phyloP scores from a whole-genome alignment of 2,329 filamentous ascomycete genomes.

The Ilyonectria sp. region DNA sequence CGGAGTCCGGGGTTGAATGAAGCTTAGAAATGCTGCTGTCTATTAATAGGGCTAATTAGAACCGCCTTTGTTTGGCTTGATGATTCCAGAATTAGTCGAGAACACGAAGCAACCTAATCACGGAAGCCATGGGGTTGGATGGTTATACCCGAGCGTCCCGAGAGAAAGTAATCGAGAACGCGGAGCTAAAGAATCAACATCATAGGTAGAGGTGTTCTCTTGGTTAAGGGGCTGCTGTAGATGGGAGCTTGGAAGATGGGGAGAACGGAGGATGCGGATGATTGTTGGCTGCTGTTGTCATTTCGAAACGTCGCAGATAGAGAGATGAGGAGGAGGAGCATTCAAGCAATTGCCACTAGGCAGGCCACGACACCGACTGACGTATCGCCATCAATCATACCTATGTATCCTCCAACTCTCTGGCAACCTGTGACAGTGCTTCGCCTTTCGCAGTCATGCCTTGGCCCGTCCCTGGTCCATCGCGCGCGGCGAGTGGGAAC shows the following conservation, averaged over 20 bases:
- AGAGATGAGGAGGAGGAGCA: constrained; percentile 8
- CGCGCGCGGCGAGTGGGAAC: constrained; percentile 26
- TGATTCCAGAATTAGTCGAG: background rate
- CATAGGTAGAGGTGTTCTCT: constrained; percentile 1
- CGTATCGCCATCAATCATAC: constrained; percentile 3
- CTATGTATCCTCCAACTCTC: background rate
- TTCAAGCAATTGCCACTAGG: constrained; percentile 1
- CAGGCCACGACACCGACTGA: constrained; percentile 10
- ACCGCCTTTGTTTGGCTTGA: background rate
- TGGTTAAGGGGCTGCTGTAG: background rate
- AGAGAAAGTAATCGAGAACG: background rate
- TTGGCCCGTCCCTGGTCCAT: constrained; percentile 9
- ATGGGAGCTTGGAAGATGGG: background rate
- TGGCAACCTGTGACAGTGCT: constrained; percentile 22
- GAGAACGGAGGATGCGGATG: background rate
- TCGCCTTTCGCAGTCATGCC: constrained; percentile 15
- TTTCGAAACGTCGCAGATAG: constrained; percentile 31
- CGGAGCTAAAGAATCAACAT: background rate
- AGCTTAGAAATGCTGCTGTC: background rate
- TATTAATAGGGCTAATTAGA: constrained; percentile 7
- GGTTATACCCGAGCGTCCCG: constrained; percentile 15
- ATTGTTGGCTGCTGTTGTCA: constrained; percentile 5
- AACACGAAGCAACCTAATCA: constrained; percentile 11
- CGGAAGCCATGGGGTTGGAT: constrained; percentile 3
- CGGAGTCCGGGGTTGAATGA: background rate